phyloP scores from a whole-genome alignment of 768 basidiomycete species.

The Lenzites betulinus region DNA sequence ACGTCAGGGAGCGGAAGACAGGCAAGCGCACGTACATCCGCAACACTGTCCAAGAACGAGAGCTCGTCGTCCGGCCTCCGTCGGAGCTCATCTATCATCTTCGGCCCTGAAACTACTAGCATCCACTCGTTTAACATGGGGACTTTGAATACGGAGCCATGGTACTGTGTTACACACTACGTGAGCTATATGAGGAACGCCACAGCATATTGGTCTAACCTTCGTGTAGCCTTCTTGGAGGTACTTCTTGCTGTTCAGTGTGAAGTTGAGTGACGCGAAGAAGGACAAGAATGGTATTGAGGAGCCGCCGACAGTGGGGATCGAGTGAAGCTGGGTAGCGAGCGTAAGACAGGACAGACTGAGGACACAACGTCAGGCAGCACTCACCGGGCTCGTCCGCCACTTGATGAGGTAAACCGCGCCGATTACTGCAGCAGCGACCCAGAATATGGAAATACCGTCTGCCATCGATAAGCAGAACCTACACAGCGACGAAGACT shows the following conservation, averaged over 20 bases:
- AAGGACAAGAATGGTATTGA: slow-evolving; percentile 37
- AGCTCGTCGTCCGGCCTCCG: slow-evolving; percentile 48
- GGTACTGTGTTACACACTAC: slow-evolving; percentile 16
- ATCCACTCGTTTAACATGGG: slow-evolving; percentile 47
- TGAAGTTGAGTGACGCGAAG: slow-evolving; percentile 33
- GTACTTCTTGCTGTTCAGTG: slow-evolving; percentile 34
- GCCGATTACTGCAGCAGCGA: not conserved
- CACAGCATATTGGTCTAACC: slow-evolving; percentile 16
- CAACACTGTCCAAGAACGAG: slow-evolving; percentile 42
- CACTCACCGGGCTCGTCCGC: not conserved
- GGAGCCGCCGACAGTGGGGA: slow-evolving; percentile 39
- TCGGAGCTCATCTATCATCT: slow-evolving; percentile 53
- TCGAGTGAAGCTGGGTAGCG: slow-evolving; percentile 17
- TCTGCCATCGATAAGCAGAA: not conserved
- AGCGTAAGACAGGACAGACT: too few relatives aligned
- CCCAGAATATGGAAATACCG: not conserved
- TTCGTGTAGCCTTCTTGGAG: slow-evolving; percentile 40
- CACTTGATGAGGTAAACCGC: not conserved
- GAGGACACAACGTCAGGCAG: too few relatives aligned
- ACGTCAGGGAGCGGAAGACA: not conserved
- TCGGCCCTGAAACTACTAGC: slow-evolving; percentile 43
- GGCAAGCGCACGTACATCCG: slow-evolving; percentile 37
- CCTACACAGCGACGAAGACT: too few relatives aligned
- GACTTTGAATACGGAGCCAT: slow-evolving; percentile 42
- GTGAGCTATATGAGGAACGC: not conserved